Base-by-base conservation (phyloP, 768 basidiomycete genomes). In the Podaxis mareebaensis region DNA sequence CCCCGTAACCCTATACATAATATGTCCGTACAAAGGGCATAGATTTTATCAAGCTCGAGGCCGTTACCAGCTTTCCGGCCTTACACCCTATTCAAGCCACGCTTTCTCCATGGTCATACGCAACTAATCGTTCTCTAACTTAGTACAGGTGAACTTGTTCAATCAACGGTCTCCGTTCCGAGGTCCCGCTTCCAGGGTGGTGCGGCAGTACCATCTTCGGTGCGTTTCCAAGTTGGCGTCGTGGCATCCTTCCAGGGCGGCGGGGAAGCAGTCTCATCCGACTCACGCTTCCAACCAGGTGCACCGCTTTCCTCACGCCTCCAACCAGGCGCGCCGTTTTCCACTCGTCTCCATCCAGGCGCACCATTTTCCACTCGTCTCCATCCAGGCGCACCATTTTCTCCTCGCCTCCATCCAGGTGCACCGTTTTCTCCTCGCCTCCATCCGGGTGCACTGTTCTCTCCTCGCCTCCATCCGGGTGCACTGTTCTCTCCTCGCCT, bases 241-340 rank as follows among this genome's bases (percentile, higher is more conserved):
- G 39, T 22, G 15, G 22, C 22, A 44, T 46, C 24, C 13, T 39
- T 40, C 54, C 54, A 55, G 3, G n/a, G 17, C 20, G 53, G 53
- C 8, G 53, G 3, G 30, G 30, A 36, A 38, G 38, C 20, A 26
- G 11, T 20, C 24, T 57, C 39, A 28, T 46, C 55, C 49, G 49
- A 51, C 42, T 22, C 55, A 28, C 55, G 55, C 24, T 38, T 58
- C 57, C 55, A 57, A 5, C 17, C 39, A 40, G 55, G 55, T 4
- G 55, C 51, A 28, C 10, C 12, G 30, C 4, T 17, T 13, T 53
- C 24, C n/a, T 17, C 52, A 17, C n/a, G 30, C 11, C 17, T 56
- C 55, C 55, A 56, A 3, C 17, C 39, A 40, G 55, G 55, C 6
- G 55, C 52, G 2, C 12, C 13, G 7, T 2, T 36, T 7, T 53